These are phyloP conservation scores for Carex pumila DNA, from an alignment of 176 grass and related monocot genomes.

Conservation along the genomic window DNA sequence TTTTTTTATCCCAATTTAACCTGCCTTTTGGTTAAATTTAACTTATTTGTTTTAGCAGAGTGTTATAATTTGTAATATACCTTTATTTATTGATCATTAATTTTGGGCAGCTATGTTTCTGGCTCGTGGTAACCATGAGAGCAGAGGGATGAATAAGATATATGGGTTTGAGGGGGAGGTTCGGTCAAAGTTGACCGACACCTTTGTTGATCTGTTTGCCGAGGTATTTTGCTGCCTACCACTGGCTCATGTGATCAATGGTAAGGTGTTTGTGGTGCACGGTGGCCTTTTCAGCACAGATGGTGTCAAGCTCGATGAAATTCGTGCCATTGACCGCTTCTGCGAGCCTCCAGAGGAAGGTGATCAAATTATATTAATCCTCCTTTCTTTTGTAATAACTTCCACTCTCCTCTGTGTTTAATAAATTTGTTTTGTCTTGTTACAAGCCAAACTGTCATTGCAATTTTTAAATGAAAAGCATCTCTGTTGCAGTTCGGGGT, in stretches of 20 bases:
- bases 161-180: slow-evolving; percentile 98
- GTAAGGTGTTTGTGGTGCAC: slow-evolving; percentile 78
- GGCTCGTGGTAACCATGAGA: slow-evolving; percentile 93
- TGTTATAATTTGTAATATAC: background rate
- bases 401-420: background rate
- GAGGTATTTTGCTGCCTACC: slow-evolving; percentile 92
- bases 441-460: background rate
- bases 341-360: slow-evolving; percentile 95
- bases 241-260: slow-evolving; percentile 90
- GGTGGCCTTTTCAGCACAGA: slow-evolving; percentile 95
- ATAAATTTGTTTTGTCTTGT: background rate
- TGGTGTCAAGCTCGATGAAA: slow-evolving; percentile 89
- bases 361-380: slow-evolving; percentile 12
- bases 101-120: slow-evolving; percentile 69
- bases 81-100: slow-evolving; percentile 10
- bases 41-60: background rate
- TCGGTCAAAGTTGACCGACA: slow-evolving; percentile 68
- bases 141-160: slow-evolving; percentile 98
- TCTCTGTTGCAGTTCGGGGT: background rate
- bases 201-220: slow-evolving; percentile 82
- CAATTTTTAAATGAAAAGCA: background rate
- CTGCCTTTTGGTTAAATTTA: background rate
- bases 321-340: slow-evolving; percentile 84
- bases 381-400: background rate
- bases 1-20: background rate